Evolutionary conservation across 768 basidiomycete species (phyloP).

Genomic region (Tephrocybe sp.): DNA sequence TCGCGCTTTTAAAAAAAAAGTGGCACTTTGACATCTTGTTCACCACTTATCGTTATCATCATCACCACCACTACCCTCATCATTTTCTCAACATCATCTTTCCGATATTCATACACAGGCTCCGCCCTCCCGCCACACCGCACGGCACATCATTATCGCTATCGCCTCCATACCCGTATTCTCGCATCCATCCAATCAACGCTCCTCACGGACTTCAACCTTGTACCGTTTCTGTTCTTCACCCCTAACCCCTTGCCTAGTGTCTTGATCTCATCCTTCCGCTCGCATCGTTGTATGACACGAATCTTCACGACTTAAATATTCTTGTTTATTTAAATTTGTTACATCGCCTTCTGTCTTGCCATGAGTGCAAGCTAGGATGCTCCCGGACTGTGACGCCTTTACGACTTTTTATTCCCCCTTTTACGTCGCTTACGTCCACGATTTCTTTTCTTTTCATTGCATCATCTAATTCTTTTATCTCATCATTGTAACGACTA

Average conservation of each 20-base stretch:
- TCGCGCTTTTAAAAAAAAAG: constrained; percentile 5
- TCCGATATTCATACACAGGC: neutral
- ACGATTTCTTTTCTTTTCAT: constrained; percentile 9
- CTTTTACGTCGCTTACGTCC: constrained; percentile 15
- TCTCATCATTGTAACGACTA: constrained; percentile 64
- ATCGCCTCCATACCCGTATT: constrained; percentile 20
- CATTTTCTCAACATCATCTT: neutral
- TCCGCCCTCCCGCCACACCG: constrained; percentile 13
- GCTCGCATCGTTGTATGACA: constrained; percentile 36
- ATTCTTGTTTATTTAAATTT: constrained; percentile 21
- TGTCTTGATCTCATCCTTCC: constrained; percentile 24
- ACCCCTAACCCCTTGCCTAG: constrained; percentile 23
- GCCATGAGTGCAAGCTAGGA: constrained; percentile 5
- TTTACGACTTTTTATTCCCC: constrained; percentile 17
- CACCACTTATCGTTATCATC: neutral
- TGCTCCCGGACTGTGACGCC: constrained; percentile 15
- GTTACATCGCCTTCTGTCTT: constrained; percentile 17
- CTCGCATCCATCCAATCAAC: constrained; percentile 22
- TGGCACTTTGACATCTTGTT: neutral
- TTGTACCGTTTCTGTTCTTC: constrained; percentile 9
- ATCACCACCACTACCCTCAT: neutral
- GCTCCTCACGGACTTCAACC: constrained; percentile 12
- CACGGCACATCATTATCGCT: constrained; percentile 14
- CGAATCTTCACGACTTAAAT: constrained; percentile 26
- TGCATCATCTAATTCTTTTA: constrained; percentile 8